A percentile compares a stretch with the other conserved stretches of the same genome.
Conservation (phyloP, 2,329 filamentous ascomycete genomes). For the Graphium sp. region DNA sequence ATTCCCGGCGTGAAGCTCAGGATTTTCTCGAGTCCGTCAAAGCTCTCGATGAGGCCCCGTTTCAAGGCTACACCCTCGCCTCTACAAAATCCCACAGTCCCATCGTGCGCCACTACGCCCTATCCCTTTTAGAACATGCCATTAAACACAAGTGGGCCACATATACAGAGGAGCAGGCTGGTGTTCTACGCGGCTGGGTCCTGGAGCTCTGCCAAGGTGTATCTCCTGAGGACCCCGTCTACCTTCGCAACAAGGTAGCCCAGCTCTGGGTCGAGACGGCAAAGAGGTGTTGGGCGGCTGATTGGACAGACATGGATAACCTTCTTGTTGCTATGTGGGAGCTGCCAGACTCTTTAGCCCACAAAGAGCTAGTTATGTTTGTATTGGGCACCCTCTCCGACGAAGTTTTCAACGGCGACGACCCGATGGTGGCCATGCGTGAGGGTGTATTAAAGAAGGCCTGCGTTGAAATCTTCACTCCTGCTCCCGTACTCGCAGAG, state of each 20-base stretch:
- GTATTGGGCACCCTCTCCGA: constrained; percentile 86
- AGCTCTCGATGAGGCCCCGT: constrained; percentile 58
- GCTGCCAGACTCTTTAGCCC: constrained; percentile 37
- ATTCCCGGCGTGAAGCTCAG: constrained; percentile 67
- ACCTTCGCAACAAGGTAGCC: constrained; percentile 82
- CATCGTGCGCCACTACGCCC: constrained; percentile 80
- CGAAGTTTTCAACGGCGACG: constrained; percentile 84
- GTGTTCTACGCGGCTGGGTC: constrained; percentile 58
- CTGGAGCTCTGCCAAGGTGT: constrained; percentile 61
- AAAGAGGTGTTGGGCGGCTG: constrained; percentile 80
- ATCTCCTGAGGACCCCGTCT: constrained; percentile 56
- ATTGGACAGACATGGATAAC: constrained; percentile 91
- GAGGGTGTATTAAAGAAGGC: constrained; percentile 75
- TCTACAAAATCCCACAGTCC: constrained; percentile 58
- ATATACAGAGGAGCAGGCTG: constrained; percentile 51
- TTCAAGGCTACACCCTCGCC: constrained; percentile 72
- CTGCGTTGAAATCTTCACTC: constrained; percentile 87
- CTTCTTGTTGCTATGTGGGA: constrained; percentile 75
- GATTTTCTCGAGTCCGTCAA: constrained; percentile 78
- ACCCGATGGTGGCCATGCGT: constrained; percentile 67
- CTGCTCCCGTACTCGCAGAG: constrained; percentile 55
- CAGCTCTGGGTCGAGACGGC: constrained; percentile 91
- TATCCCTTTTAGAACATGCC: constrained; percentile 80
- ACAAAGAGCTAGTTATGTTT: constrained; percentile 75
- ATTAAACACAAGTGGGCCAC: constrained; percentile 73